Base-by-base conservation (phyloP, 228 moss, liverwort and hornwort species). In the Sphagnum magellanicum region DNA sequence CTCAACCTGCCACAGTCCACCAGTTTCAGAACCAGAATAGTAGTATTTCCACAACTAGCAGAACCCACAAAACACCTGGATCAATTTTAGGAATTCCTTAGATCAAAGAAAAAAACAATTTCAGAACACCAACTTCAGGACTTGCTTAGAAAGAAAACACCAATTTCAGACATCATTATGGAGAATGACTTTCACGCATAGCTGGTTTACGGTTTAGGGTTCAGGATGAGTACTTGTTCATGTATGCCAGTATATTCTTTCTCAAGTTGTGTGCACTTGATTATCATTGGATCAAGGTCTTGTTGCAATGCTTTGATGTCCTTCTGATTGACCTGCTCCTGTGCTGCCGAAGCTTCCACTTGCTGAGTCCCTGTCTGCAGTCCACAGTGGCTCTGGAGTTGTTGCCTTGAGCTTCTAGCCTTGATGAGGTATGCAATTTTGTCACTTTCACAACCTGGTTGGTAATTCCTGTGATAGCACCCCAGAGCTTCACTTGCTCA, bases 401-500 rank as follows among this genome's bases (percentile, higher is more conserved):
- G 32, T 32, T 32, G 32, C 32, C 32, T 32, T 32, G 32, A 32
- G 32, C 32, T 32, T 62, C 5, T 12, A 51, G 6, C 3, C 14
- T 51, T 9, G 50, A 51, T 15, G 57, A 52, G 8, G 72, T 16
- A 10, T 53, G 75, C 4, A 10, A n/a, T 48, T 63, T 10, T 51
- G 63, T 16, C 78, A 63, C 71, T 50, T 65, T 72, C 59, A 63
- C 78, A 58, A 61, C 67, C 50, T 32, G 73, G 50, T 67, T 67
- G 12, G 57, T 74, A 63, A 84, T 69, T 63, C 83, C 79, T 1
- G 73, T 70, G 49, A 91, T 81, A 13, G 86, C 84, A 67, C 79
- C 82, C 49, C 91, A 81, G 46, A 94, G 73, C 79, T 88, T 94
- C 67, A 89, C 76, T 60, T 91, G 93, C 82, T 94, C 91, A 60